Evolutionary conservation across 2,329 filamentous ascomycete species (phyloP).

Genomic region (Zymoseptoria passerinii): DNA sequence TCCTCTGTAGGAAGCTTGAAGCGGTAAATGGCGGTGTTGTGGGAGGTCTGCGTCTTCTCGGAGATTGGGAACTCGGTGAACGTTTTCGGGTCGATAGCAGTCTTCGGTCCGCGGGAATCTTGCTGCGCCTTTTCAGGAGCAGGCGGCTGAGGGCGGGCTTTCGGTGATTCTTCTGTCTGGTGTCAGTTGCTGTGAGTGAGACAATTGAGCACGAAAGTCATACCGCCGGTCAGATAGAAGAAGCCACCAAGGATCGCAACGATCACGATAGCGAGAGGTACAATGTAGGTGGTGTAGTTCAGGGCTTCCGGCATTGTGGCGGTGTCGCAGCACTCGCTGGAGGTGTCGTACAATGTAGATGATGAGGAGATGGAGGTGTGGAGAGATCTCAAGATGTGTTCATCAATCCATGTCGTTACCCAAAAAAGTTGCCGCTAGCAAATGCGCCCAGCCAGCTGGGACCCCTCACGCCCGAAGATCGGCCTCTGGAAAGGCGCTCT

Average conservation of each 20-base stretch:
- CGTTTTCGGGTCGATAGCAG: conserved; percentile 73
- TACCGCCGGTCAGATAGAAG: conserved; percentile 37
- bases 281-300: not conserved
- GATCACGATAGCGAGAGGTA: conserved; percentile 7
- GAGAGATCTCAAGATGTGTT: not conserved
- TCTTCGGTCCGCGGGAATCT: conserved; percentile 39
- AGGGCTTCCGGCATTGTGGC: not conserved
- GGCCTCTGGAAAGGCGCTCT: not conserved
- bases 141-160: not conserved
- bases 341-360: not conserved
- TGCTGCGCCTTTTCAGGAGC: not conserved
- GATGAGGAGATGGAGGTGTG: not conserved
- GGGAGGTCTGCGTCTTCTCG: conserved; percentile 91
- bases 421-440: not conserved
- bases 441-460: not conserved
- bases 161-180: not conserved
- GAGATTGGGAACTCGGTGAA: conserved; percentile 91
- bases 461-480: not conserved
- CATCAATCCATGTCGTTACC: not conserved
- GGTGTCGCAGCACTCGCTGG: not conserved
- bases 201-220: conserved; percentile 3
- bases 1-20: conserved; percentile 72
- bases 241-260: conserved; percentile 10
- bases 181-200: not conserved
- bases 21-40: conserved; percentile 99